These are phyloP conservation scores for Calonectria pseudoturangicola DNA, from an alignment of 2,329 filamentous ascomycete species.

Conservation along the genomic window DNA sequence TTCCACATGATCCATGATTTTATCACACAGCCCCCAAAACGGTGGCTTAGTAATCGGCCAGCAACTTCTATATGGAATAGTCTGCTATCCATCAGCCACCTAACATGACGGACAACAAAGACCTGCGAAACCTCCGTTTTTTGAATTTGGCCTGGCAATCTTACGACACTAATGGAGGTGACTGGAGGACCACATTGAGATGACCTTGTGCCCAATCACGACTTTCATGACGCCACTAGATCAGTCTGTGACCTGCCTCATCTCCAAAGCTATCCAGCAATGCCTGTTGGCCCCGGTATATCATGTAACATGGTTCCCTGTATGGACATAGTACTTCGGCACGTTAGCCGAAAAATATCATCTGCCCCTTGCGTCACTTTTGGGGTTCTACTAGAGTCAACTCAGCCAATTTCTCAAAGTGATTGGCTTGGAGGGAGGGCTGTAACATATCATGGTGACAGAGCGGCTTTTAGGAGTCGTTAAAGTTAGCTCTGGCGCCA, in stretches of 20 bases:
- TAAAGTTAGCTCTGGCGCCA: not conserved
- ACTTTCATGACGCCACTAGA: not conserved
- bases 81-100: not conserved
- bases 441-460: not conserved
- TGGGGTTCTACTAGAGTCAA: not conserved
- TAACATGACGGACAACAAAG: not conserved
- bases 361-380: not conserved
- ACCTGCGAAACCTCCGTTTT: not conserved
- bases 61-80: not conserved
- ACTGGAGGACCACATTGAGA: not conserved
- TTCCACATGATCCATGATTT: not conserved
- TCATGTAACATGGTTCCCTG: too few species aligned
- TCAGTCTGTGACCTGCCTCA: not conserved
- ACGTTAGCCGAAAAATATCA: not conserved
- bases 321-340: not conserved
- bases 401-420: not conserved
- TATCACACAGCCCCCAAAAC: not conserved
- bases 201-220: too few species aligned
- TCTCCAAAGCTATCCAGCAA: not conserved
- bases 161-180: not conserved
- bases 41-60: constrained; percentile 7
- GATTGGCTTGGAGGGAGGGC: not conserved
- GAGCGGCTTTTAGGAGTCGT: not conserved
- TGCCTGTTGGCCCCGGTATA: not conserved
- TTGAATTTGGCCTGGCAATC: not conserved